These are phyloP conservation scores for Lepidium aucheri DNA, from an alignment of 345 rosid genomes.

Conservation along the genomic window DNA sequence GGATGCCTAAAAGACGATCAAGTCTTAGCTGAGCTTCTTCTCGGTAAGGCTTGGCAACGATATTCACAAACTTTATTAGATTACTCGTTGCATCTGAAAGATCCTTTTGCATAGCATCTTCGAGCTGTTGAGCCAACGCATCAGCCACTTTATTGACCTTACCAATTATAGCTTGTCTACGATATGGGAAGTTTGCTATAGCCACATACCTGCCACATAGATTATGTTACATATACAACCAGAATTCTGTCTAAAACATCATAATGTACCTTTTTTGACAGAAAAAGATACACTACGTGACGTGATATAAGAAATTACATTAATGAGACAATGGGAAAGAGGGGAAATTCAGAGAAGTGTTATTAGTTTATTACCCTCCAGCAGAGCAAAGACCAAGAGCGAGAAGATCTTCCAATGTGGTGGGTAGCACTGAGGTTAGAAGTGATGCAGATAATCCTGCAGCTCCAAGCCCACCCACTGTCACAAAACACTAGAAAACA, in stretches of 20 bases:
- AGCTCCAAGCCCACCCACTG: constrained; percentile 86
- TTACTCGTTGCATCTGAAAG: constrained; percentile 39
- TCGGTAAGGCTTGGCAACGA: constrained; percentile 62
- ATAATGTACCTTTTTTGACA: background rate
- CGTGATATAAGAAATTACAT: background rate
- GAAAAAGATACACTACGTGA: background rate
- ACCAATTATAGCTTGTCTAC: constrained; percentile 47
- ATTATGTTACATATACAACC: background rate
- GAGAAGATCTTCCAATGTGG: constrained; percentile 90
- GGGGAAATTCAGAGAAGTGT: constrained; percentile 3
- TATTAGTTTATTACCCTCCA: constrained; percentile 91
- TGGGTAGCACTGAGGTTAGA: constrained; percentile 72
- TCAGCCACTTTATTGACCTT: constrained; percentile 62
- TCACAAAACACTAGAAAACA: constrained; percentile 53
- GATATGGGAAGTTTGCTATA: constrained; percentile 67
- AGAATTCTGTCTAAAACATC: background rate
- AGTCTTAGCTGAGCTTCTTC: constrained; percentile 66
- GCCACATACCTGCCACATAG: constrained; percentile 53
- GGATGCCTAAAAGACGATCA: constrained; percentile 40
- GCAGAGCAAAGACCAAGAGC: constrained; percentile 93
- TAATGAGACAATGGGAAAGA: background rate
- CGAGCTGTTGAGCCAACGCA: constrained; percentile 62
- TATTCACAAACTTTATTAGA: constrained; percentile 48
- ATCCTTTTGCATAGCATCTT: constrained; percentile 89
- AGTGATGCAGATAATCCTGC: constrained; percentile 93